phyloP scores from a whole-genome alignment of 192 early-diverging fungal genomes.

The Obelidium mucronatum region DNA sequence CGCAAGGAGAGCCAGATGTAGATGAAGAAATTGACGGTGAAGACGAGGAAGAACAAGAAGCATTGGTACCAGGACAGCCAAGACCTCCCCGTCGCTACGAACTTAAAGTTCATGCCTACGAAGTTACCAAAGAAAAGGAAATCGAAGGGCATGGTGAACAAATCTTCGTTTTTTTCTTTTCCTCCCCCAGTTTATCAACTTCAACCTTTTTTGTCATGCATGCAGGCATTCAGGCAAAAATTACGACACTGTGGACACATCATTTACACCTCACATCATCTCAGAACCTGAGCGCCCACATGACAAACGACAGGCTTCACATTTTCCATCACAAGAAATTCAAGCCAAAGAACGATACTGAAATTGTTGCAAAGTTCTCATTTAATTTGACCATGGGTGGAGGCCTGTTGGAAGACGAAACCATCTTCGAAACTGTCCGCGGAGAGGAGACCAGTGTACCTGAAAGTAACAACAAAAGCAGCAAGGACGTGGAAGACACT shows the following conservation, averaged over 20 bases:
- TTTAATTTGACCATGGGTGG: slow-evolving; percentile 15
- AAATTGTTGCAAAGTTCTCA: slow-evolving; percentile 25
- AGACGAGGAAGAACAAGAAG: neutral
- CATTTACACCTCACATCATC: slow-evolving; percentile 17
- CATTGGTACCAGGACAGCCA: neutral
- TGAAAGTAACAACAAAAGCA: neutral
- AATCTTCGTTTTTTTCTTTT: no score
- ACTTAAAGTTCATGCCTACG: slow-evolving; percentile 32
- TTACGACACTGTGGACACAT: slow-evolving; percentile 12
- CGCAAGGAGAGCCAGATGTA: neutral
- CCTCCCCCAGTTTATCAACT: no score
- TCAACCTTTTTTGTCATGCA: no score
- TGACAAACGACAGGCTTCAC: slow-evolving; percentile 12
- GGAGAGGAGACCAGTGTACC: neutral
- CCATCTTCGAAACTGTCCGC: slow-evolving; percentile 12
- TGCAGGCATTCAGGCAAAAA: slow-evolving; percentile 10
- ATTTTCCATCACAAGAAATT: slow-evolving; percentile 28
- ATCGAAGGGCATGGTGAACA: slow-evolving; percentile 17
- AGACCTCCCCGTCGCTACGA: slow-evolving; percentile 13
- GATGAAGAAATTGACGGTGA: neutral
- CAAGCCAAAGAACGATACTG: slow-evolving; percentile 19
- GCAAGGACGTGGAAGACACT: neutral
- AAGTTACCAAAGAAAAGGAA: neutral
- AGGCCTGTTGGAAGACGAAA: slow-evolving; percentile 17
- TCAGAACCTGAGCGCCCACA: neutral